Conservation (phyloP, 2,329 filamentous ascomycete genomes). For the Coniochaeta pulveracea region DNA sequence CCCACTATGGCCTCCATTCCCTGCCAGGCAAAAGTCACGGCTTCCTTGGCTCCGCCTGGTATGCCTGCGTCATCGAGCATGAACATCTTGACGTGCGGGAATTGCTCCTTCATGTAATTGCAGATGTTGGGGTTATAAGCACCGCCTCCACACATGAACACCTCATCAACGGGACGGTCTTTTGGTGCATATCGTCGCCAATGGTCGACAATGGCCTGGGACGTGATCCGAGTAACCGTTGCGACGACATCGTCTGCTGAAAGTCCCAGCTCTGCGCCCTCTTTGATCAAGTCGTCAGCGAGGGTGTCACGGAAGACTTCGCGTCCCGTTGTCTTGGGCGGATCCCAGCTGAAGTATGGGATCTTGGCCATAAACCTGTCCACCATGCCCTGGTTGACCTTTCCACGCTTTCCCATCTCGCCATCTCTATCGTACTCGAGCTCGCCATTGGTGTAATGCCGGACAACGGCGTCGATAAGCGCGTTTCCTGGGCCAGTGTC, state of each 20-base stretch:
- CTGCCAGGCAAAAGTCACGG: constrained; percentile 48
- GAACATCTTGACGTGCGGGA: constrained; percentile 34
- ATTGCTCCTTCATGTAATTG: constrained; percentile 35
- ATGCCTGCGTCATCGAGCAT: constrained; percentile 48
- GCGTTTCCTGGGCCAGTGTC: constrained; percentile 45
- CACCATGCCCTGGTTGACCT: constrained; percentile 37
- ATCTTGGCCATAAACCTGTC: constrained; percentile 33
- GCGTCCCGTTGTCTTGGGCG: constrained; percentile 46
- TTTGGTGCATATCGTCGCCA: constrained; percentile 35
- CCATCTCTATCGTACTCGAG: constrained; percentile 40
- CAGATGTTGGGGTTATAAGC: constrained; percentile 46
- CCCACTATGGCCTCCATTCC: constrained; percentile 47
- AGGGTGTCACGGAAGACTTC: constrained; percentile 49
- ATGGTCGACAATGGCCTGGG: constrained; percentile 42
- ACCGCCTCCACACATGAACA: constrained; percentile 51
- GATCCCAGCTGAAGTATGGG: constrained; percentile 36
- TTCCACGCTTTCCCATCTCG: constrained; percentile 34
- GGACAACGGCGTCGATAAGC: constrained; percentile 44
- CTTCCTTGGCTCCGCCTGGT: constrained; percentile 45
- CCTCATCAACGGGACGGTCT: constrained; percentile 28
- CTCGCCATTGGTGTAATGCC: constrained; percentile 34
- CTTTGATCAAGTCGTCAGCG: constrained; percentile 37
- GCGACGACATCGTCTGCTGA: constrained; percentile 41
- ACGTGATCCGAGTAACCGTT: constrained; percentile 47
- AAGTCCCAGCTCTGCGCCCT: constrained; percentile 30